Base-by-base conservation (phyloP, 495 filamentous ascomycete species). In the Penicillium crystallinum region DNA sequence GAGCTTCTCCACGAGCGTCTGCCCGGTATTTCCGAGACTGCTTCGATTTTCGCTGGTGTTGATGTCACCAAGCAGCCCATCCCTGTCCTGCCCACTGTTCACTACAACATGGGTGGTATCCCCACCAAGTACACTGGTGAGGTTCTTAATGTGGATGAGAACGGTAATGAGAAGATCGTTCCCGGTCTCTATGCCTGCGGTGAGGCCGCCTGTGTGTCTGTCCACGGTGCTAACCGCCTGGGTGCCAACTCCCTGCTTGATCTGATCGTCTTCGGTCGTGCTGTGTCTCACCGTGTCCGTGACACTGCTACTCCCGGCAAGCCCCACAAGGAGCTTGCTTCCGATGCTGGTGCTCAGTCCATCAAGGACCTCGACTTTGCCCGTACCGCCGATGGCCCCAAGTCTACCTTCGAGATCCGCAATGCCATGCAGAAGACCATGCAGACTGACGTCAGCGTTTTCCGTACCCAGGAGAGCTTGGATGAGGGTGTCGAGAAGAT, bases 91-190 rank as follows among this genome's bases (percentile, higher is more conserved):
- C 92, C 92, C 43, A 97, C 92, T 39, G 93, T 96, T 63, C 93
- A 97, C 79, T 97, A 97, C 81, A 96, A 96, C 82, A 97, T 97
- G 92, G 92, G 92, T 71, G 92, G 92, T 78, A 96, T 97, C 63
- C 92, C 92, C 40, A 97, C 92, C 53, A 89, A 89, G 63, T 97
- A 93, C 81, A 96, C 89, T 53, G 92, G 92, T 69, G 91, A 97
- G 74, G 92, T 97, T 60, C 69, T 97, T 50, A 91, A 87, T 27
- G 77, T 92, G 42, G 90, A 96, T 62, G 81, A 83, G 66, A 66
- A 70, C 35, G 93, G 92, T 58, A 83, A 91, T 44, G 92, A 97
- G 76, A 79, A 95, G 81, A 85, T 95, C 59, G 93, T 97, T 17
- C 89, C 90, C 48, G 92, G 92, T 70, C 85, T 97, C 54, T 97